Conservation (phyloP, 2,329 filamentous ascomycete genomes). For the Exophiala viscosa region DNA sequence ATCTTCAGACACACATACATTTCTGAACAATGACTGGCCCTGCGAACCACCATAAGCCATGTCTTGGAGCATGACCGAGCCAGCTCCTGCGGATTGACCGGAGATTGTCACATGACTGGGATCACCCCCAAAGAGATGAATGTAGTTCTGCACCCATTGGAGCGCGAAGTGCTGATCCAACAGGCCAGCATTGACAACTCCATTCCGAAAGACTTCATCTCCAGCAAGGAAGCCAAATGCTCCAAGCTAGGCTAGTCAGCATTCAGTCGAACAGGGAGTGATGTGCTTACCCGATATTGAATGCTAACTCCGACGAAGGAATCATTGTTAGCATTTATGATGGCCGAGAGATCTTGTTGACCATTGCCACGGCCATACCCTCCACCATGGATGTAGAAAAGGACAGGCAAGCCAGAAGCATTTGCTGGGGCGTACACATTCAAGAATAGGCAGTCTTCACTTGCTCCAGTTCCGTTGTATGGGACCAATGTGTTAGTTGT, state of each 20-base stretch:
- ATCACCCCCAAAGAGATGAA: constrained; percentile 54
- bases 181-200: constrained; percentile 60
- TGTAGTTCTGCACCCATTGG: constrained; percentile 60
- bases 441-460: constrained; percentile 41
- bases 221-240: constrained; percentile 51
- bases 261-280: neutral
- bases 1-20: constrained; percentile 27
- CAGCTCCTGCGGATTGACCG: constrained; percentile 51
- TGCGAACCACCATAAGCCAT: constrained; percentile 48
- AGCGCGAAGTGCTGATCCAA: constrained; percentile 61
- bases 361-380: constrained; percentile 35
- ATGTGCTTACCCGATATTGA: constrained; percentile 45
- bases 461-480: constrained; percentile 22
- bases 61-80: constrained; percentile 53
- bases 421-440: constrained; percentile 41
- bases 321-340: constrained; percentile 48
- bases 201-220: constrained; percentile 52
- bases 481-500: constrained; percentile 15
- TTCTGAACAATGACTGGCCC: constrained; percentile 35
- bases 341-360: constrained; percentile 35
- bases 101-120: constrained; percentile 48
- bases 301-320: constrained; percentile 49
- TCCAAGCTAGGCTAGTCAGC: constrained; percentile 34
- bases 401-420: constrained; percentile 31
- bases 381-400: constrained; percentile 41